Evolutionary conservation across 257 asterid species (phyloP), one percentile per base, ranked within the genome.

Genomic region (Sherardia arvensis): DNA sequence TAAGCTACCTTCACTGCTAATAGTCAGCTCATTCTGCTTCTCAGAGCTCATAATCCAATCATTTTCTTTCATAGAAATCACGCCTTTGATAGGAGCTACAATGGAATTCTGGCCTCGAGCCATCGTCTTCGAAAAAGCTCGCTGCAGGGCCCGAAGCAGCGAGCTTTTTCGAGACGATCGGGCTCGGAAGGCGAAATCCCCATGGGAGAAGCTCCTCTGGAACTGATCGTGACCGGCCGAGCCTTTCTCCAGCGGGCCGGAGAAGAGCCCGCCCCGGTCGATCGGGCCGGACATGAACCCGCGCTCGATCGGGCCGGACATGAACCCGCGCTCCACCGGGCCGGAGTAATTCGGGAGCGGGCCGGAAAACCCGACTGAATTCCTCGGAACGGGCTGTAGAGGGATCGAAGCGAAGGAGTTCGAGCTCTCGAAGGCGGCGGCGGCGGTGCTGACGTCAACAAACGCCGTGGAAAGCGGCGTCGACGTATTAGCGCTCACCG

Each of bases 401-500:
- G 98, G 95, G 23, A 91, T 76, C 1, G 96, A 78, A 12, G 98
- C 89, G 40, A 91, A 91, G 22, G 95, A 91, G 45, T 86, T 86
- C 25, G 98, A 91, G 72, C 92, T 84, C 82, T 91, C 96, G 61
- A 91, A 91, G 55, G 95, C 85, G 23, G 98, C 83, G 30, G 98
- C 86, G 15, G 96, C 80, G 21, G 95, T 83, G 55, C 78, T 84
- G 6, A 83, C 70, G 56, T 89, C 96, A 36, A 83, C 77, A 2
- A 81, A 59, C 3, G 95, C 72, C 49, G 98, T 91, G 77, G 98
- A 91, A 14, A 83, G 96, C 14, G 96, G 96, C 22, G 98, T 91
- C 4, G 96, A 88, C 8, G 98, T 75, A 80, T 91, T 91, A 71
- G 98, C 98, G 61, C 94, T 86, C 21, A 91, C 92, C 65, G 98